Base-by-base conservation (phyloP, 2,329 filamentous ascomycete species). In the Xylaria sp. region DNA sequence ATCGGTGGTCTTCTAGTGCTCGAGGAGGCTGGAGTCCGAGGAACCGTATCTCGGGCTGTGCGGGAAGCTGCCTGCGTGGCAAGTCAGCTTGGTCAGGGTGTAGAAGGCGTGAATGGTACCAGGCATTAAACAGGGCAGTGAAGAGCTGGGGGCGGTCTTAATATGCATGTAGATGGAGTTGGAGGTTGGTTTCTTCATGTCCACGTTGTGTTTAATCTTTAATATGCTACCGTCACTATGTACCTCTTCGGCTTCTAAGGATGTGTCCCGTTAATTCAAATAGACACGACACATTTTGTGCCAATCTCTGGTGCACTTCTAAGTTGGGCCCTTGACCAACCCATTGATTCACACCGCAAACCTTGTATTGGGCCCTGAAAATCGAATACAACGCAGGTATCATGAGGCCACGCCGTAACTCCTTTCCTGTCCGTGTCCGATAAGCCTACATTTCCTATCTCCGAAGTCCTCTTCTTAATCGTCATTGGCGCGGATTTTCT, bases 1-100 rank as follows among this genome's bases (percentile, higher is more conserved):
- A 92, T 93, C 64, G 87, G 86, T 2, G 91, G 90, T 0, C 75
- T 93, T 52, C 73, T 92, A 69, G 87, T 90, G 4, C 77, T 94
- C 6, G 91, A 94, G 75, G 90, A 94, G 70, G 89, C 88, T 9
- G 79, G 83, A 8, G 85, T 92, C 7, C 83, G 90, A 67, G 89
- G 88, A 4, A 84, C 83, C 0, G 82, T 93, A 17, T 82, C 88
- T 1, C 84, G 85, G 69, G 90, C 90, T 2, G 85, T 93, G 13
- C 81, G 89, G 54, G 89, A 92, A 74, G 87, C 90, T 11, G 88
- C 89, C 3, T 83, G 87, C 47, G 86, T 91, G 46, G 90, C 90
- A 15, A 86, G 86, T 67, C 84, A 90, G 75, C 76, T 91, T 7
- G 86, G 86, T 13, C 76, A 85, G 71, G 82, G 85, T 27, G 78